phyloP scores from a whole-genome alignment of 2,329 filamentous ascomycete genomes.

The Didymellaceae sp. region DNA sequence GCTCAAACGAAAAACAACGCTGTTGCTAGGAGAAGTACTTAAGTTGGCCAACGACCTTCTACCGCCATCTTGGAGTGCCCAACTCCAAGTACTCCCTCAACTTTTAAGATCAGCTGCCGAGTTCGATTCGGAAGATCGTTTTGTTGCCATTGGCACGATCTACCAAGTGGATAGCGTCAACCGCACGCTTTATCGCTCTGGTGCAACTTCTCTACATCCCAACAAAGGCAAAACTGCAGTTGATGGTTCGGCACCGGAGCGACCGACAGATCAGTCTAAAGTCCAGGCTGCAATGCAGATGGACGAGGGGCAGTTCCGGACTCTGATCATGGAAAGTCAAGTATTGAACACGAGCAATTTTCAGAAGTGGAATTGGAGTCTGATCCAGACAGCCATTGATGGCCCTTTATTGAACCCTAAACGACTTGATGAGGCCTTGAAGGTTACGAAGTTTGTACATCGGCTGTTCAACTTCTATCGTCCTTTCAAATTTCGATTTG shows the following conservation, averaged over 20 bases:
- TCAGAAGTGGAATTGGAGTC: conserved; percentile 96
- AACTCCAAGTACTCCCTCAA: conserved; percentile 86
- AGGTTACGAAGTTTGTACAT: conserved; percentile 95
- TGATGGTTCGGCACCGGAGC: conserved; percentile 36
- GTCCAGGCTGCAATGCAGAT: conserved; percentile 65
- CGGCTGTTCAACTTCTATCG: conserved; percentile 92
- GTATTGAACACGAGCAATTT: conserved; percentile 90
- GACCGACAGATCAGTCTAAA: conserved; percentile 56
- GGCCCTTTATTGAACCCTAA: conserved; percentile 91
- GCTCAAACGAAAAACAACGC: conserved; percentile 84
- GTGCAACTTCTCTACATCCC: conserved; percentile 51
- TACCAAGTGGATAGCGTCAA: conserved; percentile 99
- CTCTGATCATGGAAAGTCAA: conserved; percentile 75
- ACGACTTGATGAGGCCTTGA: conserved; percentile 90
- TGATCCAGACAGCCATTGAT: conserved; percentile 89
- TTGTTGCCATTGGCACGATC: conserved; percentile 85
- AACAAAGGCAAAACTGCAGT: conserved; percentile 32
- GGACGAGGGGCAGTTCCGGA: conserved; percentile 69
- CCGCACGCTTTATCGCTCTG: conserved; percentile 84
- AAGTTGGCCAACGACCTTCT: conserved; percentile 87
- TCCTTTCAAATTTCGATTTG: conserved; percentile 96
- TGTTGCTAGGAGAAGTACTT: conserved; percentile 88
- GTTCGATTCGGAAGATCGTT: conserved; percentile 74
- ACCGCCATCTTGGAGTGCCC: conserved; percentile 79
- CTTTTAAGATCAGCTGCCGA: conserved; percentile 78